Evolutionary conservation across 352 stramenopile genomes (phyloP), one percentile per base, ranked within the genome.

Genomic region (Phytophthora agathidicida): DNA sequence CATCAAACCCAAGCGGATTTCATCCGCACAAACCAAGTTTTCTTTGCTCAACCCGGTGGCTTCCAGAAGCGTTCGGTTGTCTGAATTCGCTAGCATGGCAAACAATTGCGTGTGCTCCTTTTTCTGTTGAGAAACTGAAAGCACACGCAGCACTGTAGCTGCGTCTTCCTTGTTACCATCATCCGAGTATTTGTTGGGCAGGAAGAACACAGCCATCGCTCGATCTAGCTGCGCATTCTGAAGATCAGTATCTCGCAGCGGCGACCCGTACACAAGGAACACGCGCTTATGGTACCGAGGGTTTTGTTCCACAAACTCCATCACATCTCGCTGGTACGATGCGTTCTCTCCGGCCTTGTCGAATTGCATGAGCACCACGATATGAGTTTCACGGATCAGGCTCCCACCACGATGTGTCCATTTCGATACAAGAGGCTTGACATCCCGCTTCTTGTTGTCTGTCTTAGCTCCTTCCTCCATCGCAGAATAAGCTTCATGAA

Each of bases 1-100:
- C 86, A 96, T 93, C 19, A 96, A 70, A 2, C 86, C 86, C 5
- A 94, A 67, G 0, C 85, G 77, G n/a, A 94, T 73, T 38, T 91
- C 79, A 30, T 96, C 84, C 0, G 81, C 78, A 60, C 86, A 96
- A 13, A 96, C 84, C 10, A 96, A 54, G 28, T 94, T 77, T 3
- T 92, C 79, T 17, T 77, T 75, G 36, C 56, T 75, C 44, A 96
- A 68, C 1, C 86, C 85, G 0, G 83, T 86, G 1, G 85, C 86
- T 50, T 94, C 86, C 3, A 96, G 46, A 11, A 94, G 63, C 11
- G 70, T 90, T 0, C 80, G 80, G 51, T 96, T 96, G 32, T 91
- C 81, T 7, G 85, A 91, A 48, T 96, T 92, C 22, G 86, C 78
- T 20, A 96, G 71, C 81, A 94, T 91, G 3, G 85, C 86, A 49